phyloP scores from a whole-genome alignment of 78 protist species.

The Dictyostelium firmibasis region DNA sequence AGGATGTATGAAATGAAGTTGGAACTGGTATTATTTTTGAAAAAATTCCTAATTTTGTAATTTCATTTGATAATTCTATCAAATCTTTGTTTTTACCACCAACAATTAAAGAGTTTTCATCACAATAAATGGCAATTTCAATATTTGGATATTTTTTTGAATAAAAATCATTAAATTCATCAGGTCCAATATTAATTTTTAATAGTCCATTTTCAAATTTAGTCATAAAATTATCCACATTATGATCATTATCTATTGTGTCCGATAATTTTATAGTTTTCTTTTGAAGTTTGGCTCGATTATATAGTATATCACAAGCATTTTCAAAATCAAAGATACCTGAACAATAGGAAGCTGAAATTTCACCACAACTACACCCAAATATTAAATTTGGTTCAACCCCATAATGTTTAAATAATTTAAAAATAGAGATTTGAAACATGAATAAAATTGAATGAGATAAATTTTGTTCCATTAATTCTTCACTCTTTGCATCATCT shows the following conservation, averaged over 20 bases:
- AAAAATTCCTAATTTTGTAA: background rate
- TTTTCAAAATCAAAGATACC: background rate
- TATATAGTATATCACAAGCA: background rate
- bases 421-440: slow-evolving; percentile 32
- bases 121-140: background rate
- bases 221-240: too few species aligned
- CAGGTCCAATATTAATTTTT: too few species aligned
- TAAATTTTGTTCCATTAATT: background rate
- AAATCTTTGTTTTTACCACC: background rate
- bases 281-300: background rate
- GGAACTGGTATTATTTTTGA: background rate
- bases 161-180: background rate
- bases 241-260: too few species aligned
- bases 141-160: too few species aligned
- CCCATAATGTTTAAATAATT: slow-evolving; percentile 16
- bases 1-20: background rate
- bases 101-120: background rate
- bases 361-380: background rate
- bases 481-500: background rate
- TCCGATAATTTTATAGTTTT: background rate
- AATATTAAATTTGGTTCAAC: background rate
- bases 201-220: background rate
- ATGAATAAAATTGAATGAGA: slow-evolving; percentile 24
- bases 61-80: background rate
- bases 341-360: background rate